phyloP scores from a whole-genome alignment of 805 yeast genomes.

The Wickerhamiella galacta region DNA sequence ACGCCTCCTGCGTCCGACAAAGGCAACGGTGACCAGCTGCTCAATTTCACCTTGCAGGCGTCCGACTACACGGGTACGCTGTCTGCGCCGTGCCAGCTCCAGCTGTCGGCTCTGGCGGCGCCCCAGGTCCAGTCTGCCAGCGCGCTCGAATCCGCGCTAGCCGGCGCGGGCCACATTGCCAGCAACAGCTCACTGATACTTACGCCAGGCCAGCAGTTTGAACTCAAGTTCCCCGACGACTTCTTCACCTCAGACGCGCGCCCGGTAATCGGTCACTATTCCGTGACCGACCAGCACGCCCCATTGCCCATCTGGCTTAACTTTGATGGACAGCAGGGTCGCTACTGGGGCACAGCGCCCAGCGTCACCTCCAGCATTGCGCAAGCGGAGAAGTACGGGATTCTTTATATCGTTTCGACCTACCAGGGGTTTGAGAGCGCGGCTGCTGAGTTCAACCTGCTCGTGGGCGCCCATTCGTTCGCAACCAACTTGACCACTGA shows the following conservation, averaged over 20 bases:
- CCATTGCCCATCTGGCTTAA: conserved; percentile 84
- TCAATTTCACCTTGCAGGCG: conserved; percentile 40
- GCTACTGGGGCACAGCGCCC: conserved; percentile 81
- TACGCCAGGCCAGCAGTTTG: conserved; percentile 49
- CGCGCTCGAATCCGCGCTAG: conserved; percentile 37
- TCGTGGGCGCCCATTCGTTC: conserved; percentile 79
- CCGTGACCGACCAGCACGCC: conserved; percentile 63
- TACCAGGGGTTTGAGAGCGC: conserved; percentile 57
- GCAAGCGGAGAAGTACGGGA: conserved; percentile 57
- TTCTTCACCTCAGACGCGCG: conserved; percentile 40
- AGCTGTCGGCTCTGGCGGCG: conserved; percentile 42
- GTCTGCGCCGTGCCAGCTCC: conserved; percentile 36
- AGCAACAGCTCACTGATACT: conserved; percentile 62
- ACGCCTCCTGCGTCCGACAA: conserved; percentile 28
- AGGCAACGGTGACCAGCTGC: conserved; percentile 27
- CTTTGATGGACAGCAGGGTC: conserved; percentile 43
- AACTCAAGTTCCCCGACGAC: conserved; percentile 42
- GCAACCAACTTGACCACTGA: conserved; percentile 46
- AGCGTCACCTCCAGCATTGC: conserved; percentile 73
- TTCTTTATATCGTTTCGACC: conserved; percentile 67
- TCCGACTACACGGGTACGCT: conserved; percentile 37
- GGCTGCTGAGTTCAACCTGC: conserved; percentile 48
- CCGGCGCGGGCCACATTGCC: conserved; percentile 55
- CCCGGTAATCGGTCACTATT: conserved; percentile 52
- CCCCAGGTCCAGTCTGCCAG: conserved; percentile 29